Evolutionary conservation across 257 asterid species (phyloP).

Genomic region (Apocynum venetum): DNA sequence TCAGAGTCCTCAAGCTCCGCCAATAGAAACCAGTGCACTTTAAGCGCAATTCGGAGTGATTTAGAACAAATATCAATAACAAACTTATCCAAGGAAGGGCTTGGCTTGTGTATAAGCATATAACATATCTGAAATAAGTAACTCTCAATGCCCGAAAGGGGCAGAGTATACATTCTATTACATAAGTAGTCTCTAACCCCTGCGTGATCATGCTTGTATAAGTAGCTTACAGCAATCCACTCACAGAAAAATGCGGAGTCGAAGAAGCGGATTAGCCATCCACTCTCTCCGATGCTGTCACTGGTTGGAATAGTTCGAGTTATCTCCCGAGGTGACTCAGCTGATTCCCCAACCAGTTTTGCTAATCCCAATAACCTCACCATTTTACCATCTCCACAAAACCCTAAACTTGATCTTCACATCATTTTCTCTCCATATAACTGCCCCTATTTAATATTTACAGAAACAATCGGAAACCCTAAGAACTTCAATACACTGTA

Average conservation of each 20-base stretch:
- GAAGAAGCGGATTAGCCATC: slow-evolving; percentile 89
- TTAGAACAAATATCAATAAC: slow-evolving; percentile 79
- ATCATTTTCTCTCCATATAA: background rate
- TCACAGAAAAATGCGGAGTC: slow-evolving; percentile 90
- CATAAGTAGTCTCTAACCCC: slow-evolving; percentile 91
- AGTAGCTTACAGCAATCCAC: slow-evolving; percentile 97
- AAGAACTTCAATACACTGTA: slow-evolving; percentile 20
- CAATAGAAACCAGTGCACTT: slow-evolving; percentile 92
- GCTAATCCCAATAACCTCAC: slow-evolving; percentile 75
- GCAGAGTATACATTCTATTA: slow-evolving; percentile 90
- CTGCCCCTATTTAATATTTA: background rate
- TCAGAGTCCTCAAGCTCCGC: slow-evolving; percentile 92
- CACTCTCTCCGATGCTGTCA: slow-evolving; percentile 76
- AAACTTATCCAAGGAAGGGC: slow-evolving; percentile 88
- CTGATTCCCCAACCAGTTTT: slow-evolving; percentile 53
- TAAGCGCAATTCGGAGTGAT: slow-evolving; percentile 72
- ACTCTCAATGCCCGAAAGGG: slow-evolving; percentile 82
- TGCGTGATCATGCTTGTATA: slow-evolving; percentile 85
- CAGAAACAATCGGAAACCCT: slow-evolving; percentile 15
- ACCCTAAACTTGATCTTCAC: slow-evolving; percentile 37
- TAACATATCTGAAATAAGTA: slow-evolving; percentile 88
- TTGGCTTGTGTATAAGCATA: slow-evolving; percentile 89
- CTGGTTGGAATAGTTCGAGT: slow-evolving; percentile 89
- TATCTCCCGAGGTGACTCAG: slow-evolving; percentile 85
- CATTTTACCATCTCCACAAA: slow-evolving; percentile 60